Evolutionary conservation across 108 stramenopile genomes (phyloP), one percentile per base, ranked within the genome.

Genomic region (Pelagomonas calceolata): DNA sequence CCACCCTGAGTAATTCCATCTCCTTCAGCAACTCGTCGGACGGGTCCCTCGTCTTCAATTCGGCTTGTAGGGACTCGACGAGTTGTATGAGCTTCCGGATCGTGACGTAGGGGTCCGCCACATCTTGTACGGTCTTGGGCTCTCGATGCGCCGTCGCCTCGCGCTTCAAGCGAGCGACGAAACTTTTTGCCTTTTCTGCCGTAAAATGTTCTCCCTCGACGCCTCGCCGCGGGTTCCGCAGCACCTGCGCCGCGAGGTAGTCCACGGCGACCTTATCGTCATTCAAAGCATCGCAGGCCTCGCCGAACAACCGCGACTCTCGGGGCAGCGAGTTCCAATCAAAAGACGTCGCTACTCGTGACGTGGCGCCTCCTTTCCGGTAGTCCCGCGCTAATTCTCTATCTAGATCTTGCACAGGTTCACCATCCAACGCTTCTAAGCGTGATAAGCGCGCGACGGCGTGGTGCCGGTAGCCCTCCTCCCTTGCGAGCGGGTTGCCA

Each of bases 401-500:
- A 34, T 76, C 75, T 3, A 76, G 69, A 33, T 36, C 68, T 17
- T 30, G 34, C 9, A 76, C 31, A 18, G 35, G 73, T 26, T 76
- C 75, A 30, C 73, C 69, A 68, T 76, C 75, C 0, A 76, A 73
- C 30, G 32, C 30, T 15, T 30, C 36, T 34, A 76, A 73, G 31
- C 66, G 73, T 4, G 35, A 33, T 34, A 39, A 69, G 35, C 34
- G 34, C 10, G 73, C 68, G 44, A 76, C 34, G 73, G 43, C 35
- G 30, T 32, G 75, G 68, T 76, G 75, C 16, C 68, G 35, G 51
- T 76, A 76, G 34, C 73, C 73, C 30, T 33, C 44, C 34, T 66
- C 44, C 30, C 39, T 26, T 3, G 73, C 36, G 37, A 67, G 74
- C 37, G 75, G 75, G 43, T 76, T 76, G 1, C 75, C 75, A 44